phyloP scores from a whole-genome alignment of 2,329 filamentous ascomycete genomes.

The Truncatella angustata region DNA sequence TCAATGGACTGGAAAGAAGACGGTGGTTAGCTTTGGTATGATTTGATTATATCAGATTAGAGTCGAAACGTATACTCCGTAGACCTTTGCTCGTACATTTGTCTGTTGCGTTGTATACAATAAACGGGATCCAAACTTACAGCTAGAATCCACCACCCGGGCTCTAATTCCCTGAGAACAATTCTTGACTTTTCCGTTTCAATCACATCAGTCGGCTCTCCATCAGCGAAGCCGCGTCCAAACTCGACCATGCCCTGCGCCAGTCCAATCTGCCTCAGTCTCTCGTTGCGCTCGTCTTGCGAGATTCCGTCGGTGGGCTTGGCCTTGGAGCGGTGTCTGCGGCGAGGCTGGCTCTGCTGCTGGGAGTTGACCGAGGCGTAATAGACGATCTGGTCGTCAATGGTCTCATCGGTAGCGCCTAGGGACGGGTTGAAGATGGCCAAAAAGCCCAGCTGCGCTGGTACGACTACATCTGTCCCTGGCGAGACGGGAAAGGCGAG shows the following conservation, averaged over 20 bases:
- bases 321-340: conserved; percentile 38
- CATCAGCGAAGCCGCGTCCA: conserved; percentile 80
- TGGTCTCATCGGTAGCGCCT: conserved; percentile 61
- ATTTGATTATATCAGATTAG: too few relatives aligned
- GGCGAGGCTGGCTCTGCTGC: conserved; percentile 37
- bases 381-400: conserved; percentile 86
- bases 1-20: conserved; percentile 65
- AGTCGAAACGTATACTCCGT: too few relatives aligned
- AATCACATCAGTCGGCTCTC: conserved; percentile 74
- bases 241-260: conserved; percentile 97
- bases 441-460: conserved; percentile 85
- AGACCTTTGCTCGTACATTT: too few relatives aligned
- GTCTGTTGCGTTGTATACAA: too few relatives aligned
- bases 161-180: conserved; percentile 81
- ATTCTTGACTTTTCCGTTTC: conserved; percentile 89
- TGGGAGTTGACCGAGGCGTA: conserved; percentile 67
- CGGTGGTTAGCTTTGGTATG: background rate
- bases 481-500: conserved; percentile 15
- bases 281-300: conserved; percentile 76
- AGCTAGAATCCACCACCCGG: conserved; percentile 92
- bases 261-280: conserved; percentile 86
- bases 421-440: conserved; percentile 89
- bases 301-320: conserved; percentile 44
- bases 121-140: too few relatives aligned
- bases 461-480: conserved; percentile 45